phyloP scores from a whole-genome alignment of 164 flowering plant genomes.

The Vitis riparia region DNA sequence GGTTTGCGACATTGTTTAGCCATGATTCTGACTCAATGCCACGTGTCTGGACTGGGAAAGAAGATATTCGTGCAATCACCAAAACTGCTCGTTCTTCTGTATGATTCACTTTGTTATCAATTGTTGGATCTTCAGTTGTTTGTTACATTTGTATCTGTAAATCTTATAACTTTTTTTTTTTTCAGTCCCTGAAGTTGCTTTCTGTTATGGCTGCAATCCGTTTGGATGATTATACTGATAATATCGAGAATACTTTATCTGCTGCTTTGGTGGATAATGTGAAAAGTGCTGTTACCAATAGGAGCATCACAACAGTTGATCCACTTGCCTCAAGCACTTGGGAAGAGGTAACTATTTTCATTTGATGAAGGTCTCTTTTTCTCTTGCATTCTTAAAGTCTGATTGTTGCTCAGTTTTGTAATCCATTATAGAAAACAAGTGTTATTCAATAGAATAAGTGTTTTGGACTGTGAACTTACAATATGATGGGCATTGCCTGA shows the following conservation, averaged over 20 bases:
- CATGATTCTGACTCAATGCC: conserved; percentile 98
- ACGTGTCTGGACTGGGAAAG: conserved; percentile 95
- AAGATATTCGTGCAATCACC: conserved; percentile 88
- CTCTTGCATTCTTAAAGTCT: not conserved
- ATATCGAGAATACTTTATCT: conserved; percentile 65
- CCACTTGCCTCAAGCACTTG: conserved; percentile 98
- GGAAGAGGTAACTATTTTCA: conserved; percentile 65
- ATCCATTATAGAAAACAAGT: not conserved
- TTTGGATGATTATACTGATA: conserved; percentile 67
- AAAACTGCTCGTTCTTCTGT: conserved; percentile 92
- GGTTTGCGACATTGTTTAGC: conserved; percentile 85
- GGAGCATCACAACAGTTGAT: conserved; percentile 56
- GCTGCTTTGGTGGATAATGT: conserved; percentile 62
- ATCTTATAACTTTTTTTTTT: conserved; percentile 3
- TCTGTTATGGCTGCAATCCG: conserved; percentile 90
- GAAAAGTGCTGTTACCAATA: conserved; percentile 31
- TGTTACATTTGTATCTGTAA: not conserved
- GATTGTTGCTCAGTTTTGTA: not conserved
- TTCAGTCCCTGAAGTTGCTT: conserved; percentile 89
- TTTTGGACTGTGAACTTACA: not conserved
- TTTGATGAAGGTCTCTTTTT: conserved; percentile 2
- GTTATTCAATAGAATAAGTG: not conserved
- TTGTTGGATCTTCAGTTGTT: not conserved
- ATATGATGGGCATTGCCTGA: not conserved
- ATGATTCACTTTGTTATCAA: conserved; percentile 19